These are phyloP conservation scores for Neocucurbitaria cava DNA, from an alignment of 2,329 filamentous ascomycete species.

Conservation along the genomic window DNA sequence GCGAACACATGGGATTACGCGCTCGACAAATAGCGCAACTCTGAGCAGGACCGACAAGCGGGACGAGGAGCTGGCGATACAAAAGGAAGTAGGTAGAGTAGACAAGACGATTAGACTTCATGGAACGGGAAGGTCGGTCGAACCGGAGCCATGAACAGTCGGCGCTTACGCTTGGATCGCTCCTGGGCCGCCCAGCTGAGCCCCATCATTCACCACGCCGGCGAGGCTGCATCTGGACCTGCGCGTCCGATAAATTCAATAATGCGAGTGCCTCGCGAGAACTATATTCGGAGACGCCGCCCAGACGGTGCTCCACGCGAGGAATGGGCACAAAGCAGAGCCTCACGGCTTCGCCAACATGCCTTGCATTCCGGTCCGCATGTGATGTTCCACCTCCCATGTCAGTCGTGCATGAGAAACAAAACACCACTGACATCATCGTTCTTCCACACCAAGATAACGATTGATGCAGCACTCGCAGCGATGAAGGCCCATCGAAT, in stretches of 20 bases:
- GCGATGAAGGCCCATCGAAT: neutral
- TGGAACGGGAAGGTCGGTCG: conserved; percentile 22
- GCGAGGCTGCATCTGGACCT: conserved; percentile 10
- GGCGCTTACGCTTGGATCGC: conserved; percentile 23
- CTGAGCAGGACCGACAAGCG: neutral
- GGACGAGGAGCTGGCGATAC: neutral
- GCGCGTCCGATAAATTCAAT: neutral
- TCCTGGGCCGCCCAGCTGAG: neutral
- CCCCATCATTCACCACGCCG: conserved; percentile 5
- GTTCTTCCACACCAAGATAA: conserved; percentile 4
- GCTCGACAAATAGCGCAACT: conserved; percentile 3
- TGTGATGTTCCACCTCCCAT: neutral
- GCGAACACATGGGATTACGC: conserved; percentile 10
- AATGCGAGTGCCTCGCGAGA: neutral
- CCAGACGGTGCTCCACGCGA: neutral
- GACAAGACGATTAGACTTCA: conserved; percentile 10
- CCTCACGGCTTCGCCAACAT: neutral
- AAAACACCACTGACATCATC: conserved; percentile 21
- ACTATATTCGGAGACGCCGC: neutral
- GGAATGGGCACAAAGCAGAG: neutral
- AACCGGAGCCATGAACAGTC: conserved; percentile 13
- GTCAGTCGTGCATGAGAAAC: neutral
- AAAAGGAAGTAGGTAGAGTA: neutral
- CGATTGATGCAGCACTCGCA: neutral
- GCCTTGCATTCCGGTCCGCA: neutral